Base-by-base conservation (phyloP, 148 eudicot species). In the Spergularia bocconei region DNA sequence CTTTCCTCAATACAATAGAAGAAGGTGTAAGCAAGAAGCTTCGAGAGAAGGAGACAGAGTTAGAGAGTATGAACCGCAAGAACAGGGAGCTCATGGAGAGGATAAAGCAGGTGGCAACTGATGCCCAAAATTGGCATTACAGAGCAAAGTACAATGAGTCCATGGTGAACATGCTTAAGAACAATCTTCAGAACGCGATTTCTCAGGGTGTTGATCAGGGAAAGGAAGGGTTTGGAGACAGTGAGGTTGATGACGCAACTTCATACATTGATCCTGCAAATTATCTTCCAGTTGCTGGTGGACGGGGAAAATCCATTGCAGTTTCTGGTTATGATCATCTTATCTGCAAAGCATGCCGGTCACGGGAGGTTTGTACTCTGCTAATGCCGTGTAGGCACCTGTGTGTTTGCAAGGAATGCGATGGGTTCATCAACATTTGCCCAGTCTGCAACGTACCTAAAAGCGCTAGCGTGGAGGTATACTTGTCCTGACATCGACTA, bases 61-160 rank as follows among this genome's bases (percentile, higher is more conserved):
- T 93, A 71, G 98, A 91, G 38, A 87, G 52, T 82, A 76, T 93
- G 82, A 91, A 88, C 77, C 88, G 88, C 23, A 93, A 87, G 78
- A 93, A 93, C 83, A 79, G 78, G 75, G 97, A 91, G 63, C 91
- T 93, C 4, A 78, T 80, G 36, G 94, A 93, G 56, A 80, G 89
- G 72, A 83, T 91, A 82, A 93, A 88, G 77, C 93, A 93, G 63
- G 90, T 81, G 71, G 91, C 91, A 44, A 76, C 81, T 0, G 98
- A 93, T 73, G 91, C 97, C 59, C 97, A 91, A 67, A 88, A 82
- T 51, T 93, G 97, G 98, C 91, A 89, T 70, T 78, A 86, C 75
- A 76, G 88, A 79, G 98, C 98, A 13, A 89, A 91, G 77, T 91
- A 91, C 92, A 93, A 89, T 3, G 97, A 93, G 82, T 88, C 98